Evolutionary conservation across 1,139 yeast species (phyloP), one percentile per base, ranked within the genome.

Genomic region (Ogataea hybrid): DNA sequence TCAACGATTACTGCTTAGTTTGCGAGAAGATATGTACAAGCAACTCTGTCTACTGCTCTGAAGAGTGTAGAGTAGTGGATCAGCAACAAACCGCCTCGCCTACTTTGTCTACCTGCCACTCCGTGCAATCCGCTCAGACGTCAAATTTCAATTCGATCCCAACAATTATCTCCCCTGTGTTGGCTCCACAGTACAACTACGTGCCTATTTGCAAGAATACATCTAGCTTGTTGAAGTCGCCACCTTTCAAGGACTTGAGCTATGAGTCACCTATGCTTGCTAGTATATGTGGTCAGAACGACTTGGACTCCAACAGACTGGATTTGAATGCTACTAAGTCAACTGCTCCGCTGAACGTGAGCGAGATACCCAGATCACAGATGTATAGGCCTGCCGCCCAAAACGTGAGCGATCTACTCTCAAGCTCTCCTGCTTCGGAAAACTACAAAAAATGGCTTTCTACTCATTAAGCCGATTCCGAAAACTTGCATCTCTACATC

Each of bases 1-100:
- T 81, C 62, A 77, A 80, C 63, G 83, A 80, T 61, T 81, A 75
- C 64, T 81, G 87, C 61, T 69, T 79, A 40, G 76, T 77, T 41
- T 81, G 87, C 62, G 86, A 80, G 53, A 74, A 76, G 62, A 66
- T 79, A 49, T 79, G 85, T 55, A 56, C 68, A 9, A 67, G 69
- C 20, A 71, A 68, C 51, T 64, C 73, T 20, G 71, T 78, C 33
- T 82, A 81, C 66, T 82, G 89, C 61, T 77, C 83, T 5, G 77
- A 74, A 11, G 67, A 64, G 28, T 82, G 89, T 57, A 74, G 70
- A 59, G 50, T 55, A 22, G 57, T 62, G 37, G 88, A 81, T 57
- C 51, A 48, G 35, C 43, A 48, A 7, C 44, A 41, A 15, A 46
- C 49, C 14, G 37, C 35, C 16, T 54, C 61, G 18, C 58, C 57